Conservation (phyloP, 177 flowering plant genomes). For the Tripterygium wilfordii region DNA sequence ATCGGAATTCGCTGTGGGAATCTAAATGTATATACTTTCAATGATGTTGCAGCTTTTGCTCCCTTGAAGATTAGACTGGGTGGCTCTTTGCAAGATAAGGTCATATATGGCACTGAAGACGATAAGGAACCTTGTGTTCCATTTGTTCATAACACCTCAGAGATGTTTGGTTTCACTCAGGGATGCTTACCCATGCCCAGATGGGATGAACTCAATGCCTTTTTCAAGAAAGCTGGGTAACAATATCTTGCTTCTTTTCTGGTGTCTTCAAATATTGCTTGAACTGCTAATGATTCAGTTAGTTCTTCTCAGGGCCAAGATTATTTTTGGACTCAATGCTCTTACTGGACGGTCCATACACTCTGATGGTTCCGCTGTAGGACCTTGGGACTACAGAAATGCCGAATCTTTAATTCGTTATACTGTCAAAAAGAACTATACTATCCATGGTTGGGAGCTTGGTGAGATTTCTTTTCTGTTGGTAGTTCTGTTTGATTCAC, state of each 20-base stretch:
- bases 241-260: background rate
- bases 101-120: conserved; percentile 46
- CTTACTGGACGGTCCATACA: conserved; percentile 48
- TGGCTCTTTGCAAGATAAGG: conserved; percentile 78
- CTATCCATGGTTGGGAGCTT: conserved; percentile 85
- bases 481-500: too few species aligned
- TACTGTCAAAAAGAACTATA: conserved; percentile 56
- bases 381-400: conserved; percentile 74
- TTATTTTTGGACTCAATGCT: conserved; percentile 88
- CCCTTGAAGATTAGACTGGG: conserved; percentile 85
- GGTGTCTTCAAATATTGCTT: background rate
- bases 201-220: conserved; percentile 77
- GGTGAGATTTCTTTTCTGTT: conserved; percentile 35
- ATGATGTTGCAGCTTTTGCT: conserved; percentile 55
- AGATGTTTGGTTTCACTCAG: conserved; percentile 62
- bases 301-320: conserved; percentile 47
- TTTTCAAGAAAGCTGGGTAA: conserved; percentile 72
- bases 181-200: conserved; percentile 79
- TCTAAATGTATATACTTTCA: background rate
- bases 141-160: conserved; percentile 39
- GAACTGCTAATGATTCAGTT: background rate
- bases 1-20: too few species aligned
- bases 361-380: conserved; percentile 44
- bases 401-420: conserved; percentile 75
- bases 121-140: conserved; percentile 39